A percentile compares a stretch with the other conserved stretches of the same genome.
These are phyloP conservation scores for Anaeromyces robustus DNA, from an alignment of 192 early-diverging fungal genomes.

Conservation along the genomic window DNA sequence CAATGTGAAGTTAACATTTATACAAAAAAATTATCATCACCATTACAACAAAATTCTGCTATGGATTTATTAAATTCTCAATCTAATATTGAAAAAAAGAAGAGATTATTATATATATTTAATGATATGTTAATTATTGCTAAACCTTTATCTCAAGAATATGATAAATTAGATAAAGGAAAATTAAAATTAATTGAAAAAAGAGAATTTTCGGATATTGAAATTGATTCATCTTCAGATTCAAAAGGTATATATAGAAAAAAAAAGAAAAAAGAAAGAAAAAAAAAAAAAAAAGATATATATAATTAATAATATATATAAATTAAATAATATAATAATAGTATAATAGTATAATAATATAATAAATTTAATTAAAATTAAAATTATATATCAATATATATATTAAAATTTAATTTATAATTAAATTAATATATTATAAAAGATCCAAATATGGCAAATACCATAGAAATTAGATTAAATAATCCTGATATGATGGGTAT, in stretches of 20 bases:
- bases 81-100: neutral
- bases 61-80: neutral
- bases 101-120: neutral
- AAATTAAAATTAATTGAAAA: neutral
- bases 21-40: neutral
- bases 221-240: neutral
- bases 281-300: too few species aligned
- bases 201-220: neutral
- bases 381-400: too few species aligned
- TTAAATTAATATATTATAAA: too few species aligned
- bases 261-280: too few species aligned
- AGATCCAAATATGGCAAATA: too few species aligned
- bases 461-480: neutral
- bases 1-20: neutral
- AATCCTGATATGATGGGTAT: neutral
- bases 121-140: neutral
- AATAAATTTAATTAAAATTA: too few species aligned
- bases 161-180: neutral
- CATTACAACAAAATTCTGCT: neutral
- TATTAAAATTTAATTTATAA: too few species aligned
- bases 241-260: neutral
- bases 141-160: neutral
- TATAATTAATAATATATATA: too few species aligned
- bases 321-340: too few species aligned
- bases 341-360: too few species aligned